Evolutionary conservation across 2,329 filamentous ascomycete genomes (phyloP), one percentile per base, ranked within the genome.

Genomic region (Alternaria incomplexa): DNA sequence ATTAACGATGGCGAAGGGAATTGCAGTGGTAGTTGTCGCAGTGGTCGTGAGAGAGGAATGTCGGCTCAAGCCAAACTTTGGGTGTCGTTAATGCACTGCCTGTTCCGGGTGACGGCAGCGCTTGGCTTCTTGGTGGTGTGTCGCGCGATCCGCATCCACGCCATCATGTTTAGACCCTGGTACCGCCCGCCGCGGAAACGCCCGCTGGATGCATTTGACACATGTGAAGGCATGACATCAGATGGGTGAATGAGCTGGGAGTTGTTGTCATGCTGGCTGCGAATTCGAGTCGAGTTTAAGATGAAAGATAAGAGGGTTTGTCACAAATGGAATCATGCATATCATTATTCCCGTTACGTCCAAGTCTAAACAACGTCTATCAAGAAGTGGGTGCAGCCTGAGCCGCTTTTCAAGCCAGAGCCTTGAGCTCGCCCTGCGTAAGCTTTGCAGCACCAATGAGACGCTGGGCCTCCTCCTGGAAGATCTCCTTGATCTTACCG

Each of bases 401-500:
- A 63, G 60, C 28, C 56, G 50, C 26, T 23, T 15, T 36, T 51
- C 43, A 78, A 65, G 68, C 70, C 48, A 93, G 77, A 20, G 83
- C 83, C 86, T 96, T 97, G 72, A 88, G 83, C 67, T 97, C 95
- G 45, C 89, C 90, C 20, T 91, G 91, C 85, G 95, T 94, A 62
- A 96, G 83, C 87, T 96, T 97, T 70, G 94, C 93, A 69, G 90
- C 92, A 51, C 82, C 89, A 63, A 96, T 86, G 36, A 98, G 87
- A 67, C 90, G 87, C 85, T 91, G 88, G 58, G 91, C 89, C 85
- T 97, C 92, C 47, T 85, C 90, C 68, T 83, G 84, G 88, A 94
- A 98, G 57, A 93, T 89, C 58, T 83, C 83, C 88, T 96, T 97
- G 81, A 99, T 95, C 80, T 93, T 92, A 68, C 87, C 89, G 20